Base-by-base conservation (phyloP, 192 early-diverging fungal species). In the Paraglomus occultum region DNA sequence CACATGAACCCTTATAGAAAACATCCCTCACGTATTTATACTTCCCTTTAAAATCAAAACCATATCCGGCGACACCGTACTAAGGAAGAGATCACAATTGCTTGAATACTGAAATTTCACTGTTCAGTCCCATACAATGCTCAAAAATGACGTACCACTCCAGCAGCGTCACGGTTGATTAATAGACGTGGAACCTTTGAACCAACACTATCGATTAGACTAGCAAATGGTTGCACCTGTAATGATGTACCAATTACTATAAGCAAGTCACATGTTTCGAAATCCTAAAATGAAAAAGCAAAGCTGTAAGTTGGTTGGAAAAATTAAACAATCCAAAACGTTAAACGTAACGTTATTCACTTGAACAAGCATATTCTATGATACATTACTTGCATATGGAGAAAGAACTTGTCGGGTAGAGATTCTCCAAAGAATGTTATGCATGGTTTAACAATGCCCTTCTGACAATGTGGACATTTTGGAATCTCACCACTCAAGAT, bases 351-450 rank as follows among this genome's bases (percentile, higher is more conserved):
- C 31, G 15, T 39, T 20, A 22, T 1, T 14, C 9, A 18, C 44
- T 17, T 40, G 10, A 50, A 43, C 22, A 53, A 17, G 10, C 48
- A 65, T 14, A 17, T 51, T 17, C 31, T 46, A 68, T 46, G 9
- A 44, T 57, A 14, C 72, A 65, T 68, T 83, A 81, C 80, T 9
- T 66, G 64, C 4, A 85, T n/a, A 11, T 79, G 71, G 17, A 80
- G 58, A 68, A 86, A 85, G 62, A 97, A 97, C 20, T 88, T 85
- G 14, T 78, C 68, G 8, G 97, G 97, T 54, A 99, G 78, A 17
- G 77, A 72, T 75, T 99, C 93, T 17, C 95, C 95, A 80, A 99
- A 99, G 71, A 99, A 99, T 0, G 93, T 94, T 66, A 99, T 98
- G 67, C 95, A 88, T 8, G 95, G 95, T 71, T 99, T 98, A 72